These are phyloP conservation scores for Ceratobasidium sp. DNA, from an alignment of 1,284 basidiomycete genomes.

Conservation along the genomic window DNA sequence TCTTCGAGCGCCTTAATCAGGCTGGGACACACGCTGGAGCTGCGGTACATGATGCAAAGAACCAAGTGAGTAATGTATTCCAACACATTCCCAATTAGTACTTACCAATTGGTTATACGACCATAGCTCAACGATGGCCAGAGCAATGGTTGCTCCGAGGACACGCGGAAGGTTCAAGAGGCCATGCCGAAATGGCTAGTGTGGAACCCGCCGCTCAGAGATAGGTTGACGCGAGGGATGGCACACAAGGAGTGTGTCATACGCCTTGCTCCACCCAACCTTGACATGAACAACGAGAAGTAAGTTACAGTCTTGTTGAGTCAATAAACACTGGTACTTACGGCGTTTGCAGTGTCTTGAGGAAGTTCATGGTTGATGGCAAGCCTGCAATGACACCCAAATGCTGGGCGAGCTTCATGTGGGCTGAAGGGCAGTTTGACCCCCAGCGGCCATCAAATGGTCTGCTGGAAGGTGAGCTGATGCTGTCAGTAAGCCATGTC, in stretches of 20 bases:
- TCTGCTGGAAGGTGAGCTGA: conserved; percentile 12
- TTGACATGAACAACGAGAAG: neutral
- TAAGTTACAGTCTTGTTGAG: neutral
- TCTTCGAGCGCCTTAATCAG: conserved; percentile 16
- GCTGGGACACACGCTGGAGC: conserved; percentile 3
- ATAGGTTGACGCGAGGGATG: neutral
- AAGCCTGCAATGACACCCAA: neutral
- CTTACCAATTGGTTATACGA: neutral
- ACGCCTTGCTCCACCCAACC: neutral
- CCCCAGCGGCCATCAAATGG: conserved; percentile 1
- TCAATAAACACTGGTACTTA: neutral
- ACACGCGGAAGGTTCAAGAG: neutral
- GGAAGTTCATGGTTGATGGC: neutral
- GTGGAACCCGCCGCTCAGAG: neutral
- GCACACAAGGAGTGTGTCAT: neutral
- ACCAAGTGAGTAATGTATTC: conserved; percentile 5
- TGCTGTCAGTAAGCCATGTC: neutral
- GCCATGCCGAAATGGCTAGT: neutral
- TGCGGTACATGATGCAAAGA: neutral
- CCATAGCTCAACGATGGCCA: conserved; percentile 10
- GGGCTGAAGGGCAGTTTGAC: conserved; percentile 11
- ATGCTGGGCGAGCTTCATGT: neutral
- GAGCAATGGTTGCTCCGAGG: conserved; percentile 15
- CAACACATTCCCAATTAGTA: neutral
- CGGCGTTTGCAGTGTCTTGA: neutral